Conservation (phyloP, 768 basidiomycete genomes). For the Podaxis carcinomalis region DNA sequence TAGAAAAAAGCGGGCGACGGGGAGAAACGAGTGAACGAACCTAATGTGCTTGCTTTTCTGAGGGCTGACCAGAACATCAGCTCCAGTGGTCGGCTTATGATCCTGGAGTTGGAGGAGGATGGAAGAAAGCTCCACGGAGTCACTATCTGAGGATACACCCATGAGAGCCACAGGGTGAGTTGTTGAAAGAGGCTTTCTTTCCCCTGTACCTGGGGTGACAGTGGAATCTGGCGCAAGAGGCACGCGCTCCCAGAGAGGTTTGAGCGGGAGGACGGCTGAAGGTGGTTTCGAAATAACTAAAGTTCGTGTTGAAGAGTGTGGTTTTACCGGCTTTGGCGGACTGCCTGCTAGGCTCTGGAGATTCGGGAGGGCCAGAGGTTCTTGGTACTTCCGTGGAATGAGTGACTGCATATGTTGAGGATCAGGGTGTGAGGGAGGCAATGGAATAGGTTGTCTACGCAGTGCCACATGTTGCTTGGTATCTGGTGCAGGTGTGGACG, state of each 20-base stretch:
- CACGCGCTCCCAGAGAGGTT: not conserved
- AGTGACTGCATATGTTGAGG: not conserved
- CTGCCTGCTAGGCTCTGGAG: not conserved
- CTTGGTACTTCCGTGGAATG: not conserved
- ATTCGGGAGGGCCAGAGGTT: not conserved
- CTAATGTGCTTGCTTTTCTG: slow-evolving; percentile 6
- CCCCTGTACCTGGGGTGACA: not conserved
- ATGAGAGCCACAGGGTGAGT: not conserved
- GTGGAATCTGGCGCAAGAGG: not conserved
- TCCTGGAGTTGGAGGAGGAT: not conserved
- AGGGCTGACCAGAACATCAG: slow-evolving; percentile 1
- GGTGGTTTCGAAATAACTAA: not conserved
- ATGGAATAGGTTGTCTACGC: not conserved
- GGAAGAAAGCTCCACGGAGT: slow-evolving; percentile 1
- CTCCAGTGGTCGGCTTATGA: not conserved
- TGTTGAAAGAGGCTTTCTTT: slow-evolving; percentile 7
- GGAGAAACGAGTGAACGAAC: not conserved
- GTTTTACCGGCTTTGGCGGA: not conserved
- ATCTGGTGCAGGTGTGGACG: not conserved
- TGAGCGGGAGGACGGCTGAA: not conserved
- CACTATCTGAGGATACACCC: not conserved
- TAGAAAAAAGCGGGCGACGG: not conserved
- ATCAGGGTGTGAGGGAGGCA: not conserved
- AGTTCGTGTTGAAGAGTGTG: not conserved
- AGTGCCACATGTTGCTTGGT: not conserved